A percentile compares a stretch with the other conserved stretches of the same genome.
Conservation (phyloP, 2,329 filamentous ascomycete species). For the Malbranchea zuffiana region DNA sequence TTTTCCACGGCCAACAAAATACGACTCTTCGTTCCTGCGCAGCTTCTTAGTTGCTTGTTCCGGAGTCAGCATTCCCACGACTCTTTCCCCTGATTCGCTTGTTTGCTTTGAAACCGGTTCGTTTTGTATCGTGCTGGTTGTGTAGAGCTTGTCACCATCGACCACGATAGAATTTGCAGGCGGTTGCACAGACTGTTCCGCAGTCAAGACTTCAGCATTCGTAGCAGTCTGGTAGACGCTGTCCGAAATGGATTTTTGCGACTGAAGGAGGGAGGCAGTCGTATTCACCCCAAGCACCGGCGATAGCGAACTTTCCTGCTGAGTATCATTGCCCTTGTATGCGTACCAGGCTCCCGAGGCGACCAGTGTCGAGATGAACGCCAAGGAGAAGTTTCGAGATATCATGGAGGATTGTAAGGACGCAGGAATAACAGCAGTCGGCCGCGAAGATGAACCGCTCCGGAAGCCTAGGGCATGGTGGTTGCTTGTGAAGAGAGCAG, state of each 20-base stretch:
- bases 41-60: constrained; percentile 88
- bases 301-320: constrained; percentile 15
- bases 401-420: constrained; percentile 38
- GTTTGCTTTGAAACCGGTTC: constrained; percentile 80
- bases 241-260: constrained; percentile 5
- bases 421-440: constrained; percentile 27
- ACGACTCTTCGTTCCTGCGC: constrained; percentile 82
- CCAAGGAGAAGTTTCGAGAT: constrained; percentile 39
- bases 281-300: constrained; percentile 15
- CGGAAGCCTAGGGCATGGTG: constrained; percentile 28
- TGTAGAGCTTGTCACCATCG: constrained; percentile 81
- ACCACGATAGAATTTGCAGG: constrained; percentile 65
- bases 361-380: constrained; percentile 38
- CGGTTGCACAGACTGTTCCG: constrained; percentile 41
- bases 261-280: constrained; percentile 5
- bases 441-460: constrained; percentile 23
- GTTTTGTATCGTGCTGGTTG: constrained; percentile 73
- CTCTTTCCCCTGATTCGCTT: constrained; percentile 70
- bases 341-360: constrained; percentile 41
- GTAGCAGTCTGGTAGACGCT: constrained; percentile 12
- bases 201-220: constrained; percentile 6
- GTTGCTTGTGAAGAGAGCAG: constrained; percentile 28
- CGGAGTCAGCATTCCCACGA: constrained; percentile 91
- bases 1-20: constrained; percentile 74
- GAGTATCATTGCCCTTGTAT: constrained; percentile 28